phyloP scores from a whole-genome alignment of 2,329 filamentous ascomycete species.

The Phaeoacremonium minimum region DNA sequence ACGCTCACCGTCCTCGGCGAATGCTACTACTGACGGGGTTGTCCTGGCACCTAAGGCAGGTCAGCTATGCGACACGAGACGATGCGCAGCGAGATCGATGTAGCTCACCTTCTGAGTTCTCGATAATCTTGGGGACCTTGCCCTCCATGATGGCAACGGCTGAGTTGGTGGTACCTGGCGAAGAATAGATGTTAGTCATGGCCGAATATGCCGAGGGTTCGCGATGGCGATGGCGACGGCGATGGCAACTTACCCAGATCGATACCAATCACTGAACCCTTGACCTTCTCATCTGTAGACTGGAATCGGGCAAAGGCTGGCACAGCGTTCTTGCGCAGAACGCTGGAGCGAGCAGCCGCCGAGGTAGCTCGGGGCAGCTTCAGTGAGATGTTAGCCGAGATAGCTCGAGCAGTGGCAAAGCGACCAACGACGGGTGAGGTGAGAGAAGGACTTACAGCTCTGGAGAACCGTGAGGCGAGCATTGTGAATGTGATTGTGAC shows the following conservation, averaged over 20 bases:
- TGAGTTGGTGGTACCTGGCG: slow-evolving; percentile 83
- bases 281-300: slow-evolving; percentile 80
- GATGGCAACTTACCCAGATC: slow-evolving; percentile 69
- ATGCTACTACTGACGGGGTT: slow-evolving; percentile 91
- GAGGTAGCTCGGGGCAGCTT: background rate
- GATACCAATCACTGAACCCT: slow-evolving; percentile 95
- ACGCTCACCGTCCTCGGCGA: slow-evolving; percentile 91
- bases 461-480: slow-evolving; percentile 67
- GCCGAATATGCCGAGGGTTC: background rate
- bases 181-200: background rate
- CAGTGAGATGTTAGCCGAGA: slow-evolving; percentile 5
- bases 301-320: slow-evolving; percentile 76
- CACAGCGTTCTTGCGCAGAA: slow-evolving; percentile 65
- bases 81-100: slow-evolving; percentile 12
- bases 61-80: background rate
- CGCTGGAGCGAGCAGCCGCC: slow-evolving; percentile 61
- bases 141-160: slow-evolving; percentile 98
- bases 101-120: slow-evolving; percentile 83
- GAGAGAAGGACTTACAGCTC: slow-evolving; percentile 57
- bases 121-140: slow-evolving; percentile 91
- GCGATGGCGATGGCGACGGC: slow-evolving; percentile 1
- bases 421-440: too few relatives aligned
- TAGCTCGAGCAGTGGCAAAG: too few relatives aligned
- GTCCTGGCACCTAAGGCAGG: slow-evolving; percentile 69
- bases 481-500: too few relatives aligned